A percentile compares a stretch with the other conserved stretches of the same genome.
Evolutionary conservation across 306 rosid species (phyloP).

Genomic region (Leucaena leucocephala): DNA sequence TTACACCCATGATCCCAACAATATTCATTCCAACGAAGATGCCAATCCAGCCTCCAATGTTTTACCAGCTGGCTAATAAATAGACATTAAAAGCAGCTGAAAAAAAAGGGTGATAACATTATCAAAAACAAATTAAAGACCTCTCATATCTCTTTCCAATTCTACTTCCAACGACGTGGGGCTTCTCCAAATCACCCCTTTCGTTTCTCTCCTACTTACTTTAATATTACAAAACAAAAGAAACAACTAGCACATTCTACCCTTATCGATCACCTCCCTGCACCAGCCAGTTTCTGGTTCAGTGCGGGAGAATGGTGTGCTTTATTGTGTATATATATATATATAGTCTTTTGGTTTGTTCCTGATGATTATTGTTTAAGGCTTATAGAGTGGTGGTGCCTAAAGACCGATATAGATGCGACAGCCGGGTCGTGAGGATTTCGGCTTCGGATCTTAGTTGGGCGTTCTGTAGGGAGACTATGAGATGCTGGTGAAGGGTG

Average conservation of each 20-base stretch:
- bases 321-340: conserved; percentile 5
- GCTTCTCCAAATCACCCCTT: conserved; percentile 31
- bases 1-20: conserved; percentile 15
- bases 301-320: conserved; percentile 1
- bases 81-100: neutral
- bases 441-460: conserved; percentile 52
- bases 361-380: conserved; percentile 5
- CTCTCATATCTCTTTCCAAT: conserved; percentile 30
- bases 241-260: neutral
- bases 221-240: neutral
- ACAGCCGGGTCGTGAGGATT: conserved; percentile 51
- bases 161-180: conserved; percentile 51
- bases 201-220: neutral
- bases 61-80: neutral
- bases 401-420: conserved; percentile 45
- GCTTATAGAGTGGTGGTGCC: neutral
- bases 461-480: conserved; percentile 52
- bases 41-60: conserved; percentile 21
- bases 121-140: conserved; percentile 2
- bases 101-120: conserved; percentile 7
- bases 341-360: conserved; percentile 21
- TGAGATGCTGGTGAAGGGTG: conserved; percentile 44
- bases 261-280: neutral
- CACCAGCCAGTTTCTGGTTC: conserved; percentile 10
- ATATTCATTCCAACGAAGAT: conserved; percentile 37